Base-by-base conservation (phyloP, 768 basidiomycete genomes). In the Phaeotremella skinneri region DNA sequence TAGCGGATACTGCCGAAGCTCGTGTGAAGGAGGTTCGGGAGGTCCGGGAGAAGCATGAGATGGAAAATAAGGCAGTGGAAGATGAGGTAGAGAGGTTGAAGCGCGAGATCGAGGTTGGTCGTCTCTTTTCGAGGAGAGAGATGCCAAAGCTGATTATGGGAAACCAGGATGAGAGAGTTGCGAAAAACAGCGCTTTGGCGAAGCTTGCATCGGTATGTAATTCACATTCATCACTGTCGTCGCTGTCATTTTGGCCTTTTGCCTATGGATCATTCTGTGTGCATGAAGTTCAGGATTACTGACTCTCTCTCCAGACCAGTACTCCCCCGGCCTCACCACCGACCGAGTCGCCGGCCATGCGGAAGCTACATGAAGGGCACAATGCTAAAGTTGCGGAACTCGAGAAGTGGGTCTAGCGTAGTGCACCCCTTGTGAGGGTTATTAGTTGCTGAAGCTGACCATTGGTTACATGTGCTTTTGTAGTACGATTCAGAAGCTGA, bases 341-440 rank as follows among this genome's bases (percentile, higher is more conserved):
- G 20, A 29, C n/a, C 14, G 39, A 41, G 20, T 48, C 64, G 9
- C 51, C 56, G 16, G 27, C 34, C 37, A 30, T 63, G 56, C 62
- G 60, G 20, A 68, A 65, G 42, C 39, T 64, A 25, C 68, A 69
- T 49, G 65, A 69, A 55, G 64, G 65, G 21, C 64, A 69, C 49
- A 69, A 69, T 53, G 67, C 67, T 29, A 69, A 69, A 49, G 68
- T 69, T n/a, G 56, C 57, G 7, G 68, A 69, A 23, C 57, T 69
- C 0, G 64, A 69, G 30, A 63, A 52, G 68, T 69, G 32, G 57
- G 67, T 61, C 27, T 47, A 17, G 13, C 45, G 20, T 48, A 7
- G 23, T 37, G n/a, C n/a, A 11, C 25, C 29, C 50, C 16, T 9
- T 49, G 23, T 25, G 14, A 23, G 13, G 14, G 11, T 14, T 23